Evolutionary conservation across 2,329 filamentous ascomycete species (phyloP).

Genomic region (Aspergillus pseudotamarii): DNA sequence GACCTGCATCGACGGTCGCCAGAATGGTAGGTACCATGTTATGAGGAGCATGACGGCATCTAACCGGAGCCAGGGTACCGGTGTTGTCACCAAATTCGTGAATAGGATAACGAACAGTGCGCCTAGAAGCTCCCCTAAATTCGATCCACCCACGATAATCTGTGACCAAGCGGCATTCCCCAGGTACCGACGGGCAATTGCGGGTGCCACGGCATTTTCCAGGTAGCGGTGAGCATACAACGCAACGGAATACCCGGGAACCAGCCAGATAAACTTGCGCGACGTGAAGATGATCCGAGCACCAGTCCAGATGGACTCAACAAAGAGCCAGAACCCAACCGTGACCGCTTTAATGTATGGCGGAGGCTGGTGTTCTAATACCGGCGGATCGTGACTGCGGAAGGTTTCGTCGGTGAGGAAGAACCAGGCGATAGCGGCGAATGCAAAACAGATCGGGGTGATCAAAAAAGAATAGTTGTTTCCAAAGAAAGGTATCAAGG

Average conservation of each 20-base stretch:
- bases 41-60: constrained; percentile 19
- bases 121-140: constrained; percentile 19
- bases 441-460: constrained; percentile 16
- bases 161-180: constrained; percentile 22
- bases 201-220: constrained; percentile 18
- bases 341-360: constrained; percentile 17
- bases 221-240: constrained; percentile 20
- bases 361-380: constrained; percentile 6
- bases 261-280: constrained; percentile 21
- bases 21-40: constrained; percentile 21
- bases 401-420: constrained; percentile 16
- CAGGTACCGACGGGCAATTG: constrained; percentile 19
- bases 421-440: constrained; percentile 15
- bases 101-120: constrained; percentile 19
- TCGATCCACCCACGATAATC: constrained; percentile 20
- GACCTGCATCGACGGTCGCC: constrained; percentile 11
- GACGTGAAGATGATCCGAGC: constrained; percentile 18
- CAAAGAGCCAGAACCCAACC: constrained; percentile 14
- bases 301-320: constrained; percentile 21
- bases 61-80: constrained; percentile 19
- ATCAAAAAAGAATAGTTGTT: constrained; percentile 21
- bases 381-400: constrained; percentile 4
- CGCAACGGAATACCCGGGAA: constrained; percentile 19
- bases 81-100: constrained; percentile 15
- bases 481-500: constrained; percentile 17